These are phyloP conservation scores for Candida nitratophila DNA, from an alignment of 805 yeast species.

Conservation along the genomic window DNA sequence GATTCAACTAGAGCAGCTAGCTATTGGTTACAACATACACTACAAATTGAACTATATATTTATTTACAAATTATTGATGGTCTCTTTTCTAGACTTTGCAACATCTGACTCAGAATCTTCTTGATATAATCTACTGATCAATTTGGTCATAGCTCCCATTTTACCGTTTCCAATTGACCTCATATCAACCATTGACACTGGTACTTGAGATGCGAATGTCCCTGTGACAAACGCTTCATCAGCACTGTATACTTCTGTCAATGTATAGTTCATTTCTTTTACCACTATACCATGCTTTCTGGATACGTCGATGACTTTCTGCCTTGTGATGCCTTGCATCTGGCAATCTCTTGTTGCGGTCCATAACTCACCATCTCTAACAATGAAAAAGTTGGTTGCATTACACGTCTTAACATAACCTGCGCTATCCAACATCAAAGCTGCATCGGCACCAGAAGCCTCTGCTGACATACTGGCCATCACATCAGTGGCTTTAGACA, in stretches of 20 bases:
- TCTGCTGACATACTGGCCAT: conserved; percentile 7
- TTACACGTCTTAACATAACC: conserved; percentile 9
- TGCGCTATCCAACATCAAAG: conserved; percentile 7
- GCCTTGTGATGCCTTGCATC: conserved; percentile 8
- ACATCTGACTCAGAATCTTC: conserved; percentile 1
- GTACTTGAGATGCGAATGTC: conserved; percentile 5
- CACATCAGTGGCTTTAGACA: conserved; percentile 8
- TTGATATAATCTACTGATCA: conserved; percentile 1
- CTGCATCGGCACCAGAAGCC: conserved; percentile 7
- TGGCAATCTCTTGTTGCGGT: conserved; percentile 7
- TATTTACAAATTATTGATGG: neutral
- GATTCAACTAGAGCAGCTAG: too few relatives aligned
- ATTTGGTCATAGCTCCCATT: conserved; percentile 2
- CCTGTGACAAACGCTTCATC: conserved; percentile 9
- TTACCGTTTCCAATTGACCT: conserved; percentile 4
- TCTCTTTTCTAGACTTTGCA: neutral
- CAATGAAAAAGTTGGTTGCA: conserved; percentile 7
- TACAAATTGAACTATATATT: too few relatives aligned
- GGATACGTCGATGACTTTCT: conserved; percentile 6
- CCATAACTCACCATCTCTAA: conserved; percentile 8
- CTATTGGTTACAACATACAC: too few relatives aligned
- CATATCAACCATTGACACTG: conserved; percentile 5
- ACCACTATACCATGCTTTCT: conserved; percentile 3
- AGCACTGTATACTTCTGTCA: conserved; percentile 8
- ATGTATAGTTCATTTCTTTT: conserved; percentile 4